Conservation (phyloP, 164 flowering plant species). For the Tetracentron sinense region DNA sequence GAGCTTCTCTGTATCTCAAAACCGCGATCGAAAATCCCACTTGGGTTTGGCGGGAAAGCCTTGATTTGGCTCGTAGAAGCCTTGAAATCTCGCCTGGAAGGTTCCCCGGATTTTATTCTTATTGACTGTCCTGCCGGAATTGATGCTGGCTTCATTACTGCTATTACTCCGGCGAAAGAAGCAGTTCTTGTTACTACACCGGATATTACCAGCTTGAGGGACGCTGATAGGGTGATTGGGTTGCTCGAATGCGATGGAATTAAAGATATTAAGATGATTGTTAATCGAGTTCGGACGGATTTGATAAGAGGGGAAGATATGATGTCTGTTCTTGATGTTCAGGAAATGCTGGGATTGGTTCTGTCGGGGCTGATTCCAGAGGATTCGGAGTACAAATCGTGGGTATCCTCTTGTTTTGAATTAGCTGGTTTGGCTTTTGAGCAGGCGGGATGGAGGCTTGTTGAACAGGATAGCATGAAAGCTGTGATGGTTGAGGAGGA, state of each 20-base stretch:
- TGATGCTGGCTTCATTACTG: constrained; percentile 96
- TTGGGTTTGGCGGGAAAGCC: constrained; percentile 92
- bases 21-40: constrained; percentile 80
- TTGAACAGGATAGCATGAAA: constrained; percentile 95
- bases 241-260: constrained; percentile 93
- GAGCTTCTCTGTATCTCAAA: constrained; percentile 90
- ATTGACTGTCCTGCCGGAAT: constrained; percentile 98
- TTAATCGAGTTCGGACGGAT: constrained; percentile 90
- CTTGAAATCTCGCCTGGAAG: constrained; percentile 57
- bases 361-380: constrained; percentile 92
- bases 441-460: constrained; percentile 98
- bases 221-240: constrained; percentile 93
- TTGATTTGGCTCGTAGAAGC: constrained; percentile 91
- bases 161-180: constrained; percentile 96
- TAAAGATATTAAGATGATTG: constrained; percentile 96
- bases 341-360: constrained; percentile 90
- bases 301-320: no score
- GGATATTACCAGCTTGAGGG: constrained; percentile 81
- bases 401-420: constrained; percentile 92
- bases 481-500: constrained; percentile 98
- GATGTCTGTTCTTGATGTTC: constrained; percentile 97
- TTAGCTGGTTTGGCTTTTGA: constrained; percentile 96
- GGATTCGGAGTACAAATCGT: constrained; percentile 88
- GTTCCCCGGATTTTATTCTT: constrained; percentile 74
- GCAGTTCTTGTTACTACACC: constrained; percentile 92